Base-by-base conservation (phyloP, 2,329 filamentous ascomycete genomes). In the Teratosphaeriaceae sp. region DNA sequence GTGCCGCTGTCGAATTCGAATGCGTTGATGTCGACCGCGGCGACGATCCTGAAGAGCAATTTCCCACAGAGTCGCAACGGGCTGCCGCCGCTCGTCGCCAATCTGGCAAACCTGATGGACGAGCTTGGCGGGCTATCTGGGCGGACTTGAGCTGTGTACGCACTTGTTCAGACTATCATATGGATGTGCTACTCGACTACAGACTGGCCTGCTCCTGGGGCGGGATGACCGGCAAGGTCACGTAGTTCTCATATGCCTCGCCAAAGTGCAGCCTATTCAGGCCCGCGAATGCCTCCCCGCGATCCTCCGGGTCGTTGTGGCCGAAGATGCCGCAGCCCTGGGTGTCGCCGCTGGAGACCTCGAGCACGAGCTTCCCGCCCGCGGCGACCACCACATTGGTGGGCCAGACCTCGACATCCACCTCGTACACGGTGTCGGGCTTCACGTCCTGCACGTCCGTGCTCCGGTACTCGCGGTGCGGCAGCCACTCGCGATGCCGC, bases 381-480 rank as follows among this genome's bases (percentile, higher is more conserved):
- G 69, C 67, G 47, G 69, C 70, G 1, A 72, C 63, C 0, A 80
- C 63, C 0, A 82, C 76, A 46, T 79, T 79, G 0, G 79, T 82
- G 0, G 79, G 78, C 80, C 79, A 83, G 0, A 83, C 58, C 56
- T 83, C 79, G 0, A 83, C 65, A 47, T 83, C 79, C 0, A 82
- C 75, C 0, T 57, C 61, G 51, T 84, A 83, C 0, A 79, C 65
- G 42, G 78, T 72, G 0, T 73, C 74, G 0, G 68, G 63, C 21
- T 72, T 67, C 7, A 83, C 77, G 1, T 71, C 67, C 35, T 69
- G 67, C 2, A 77, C 73, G 46, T 82, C 79, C 0, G 65, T 74
- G 27, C 70, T 74, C 15, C 70, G 65, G 53, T 83, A 84, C 38
- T 81, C 72, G 4, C 79, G 68, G 52, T 74, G 70, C 2, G 79